Evolutionary conservation across 176 grass and related monocot species (phyloP).

Genomic region (Cocos nucifera): DNA sequence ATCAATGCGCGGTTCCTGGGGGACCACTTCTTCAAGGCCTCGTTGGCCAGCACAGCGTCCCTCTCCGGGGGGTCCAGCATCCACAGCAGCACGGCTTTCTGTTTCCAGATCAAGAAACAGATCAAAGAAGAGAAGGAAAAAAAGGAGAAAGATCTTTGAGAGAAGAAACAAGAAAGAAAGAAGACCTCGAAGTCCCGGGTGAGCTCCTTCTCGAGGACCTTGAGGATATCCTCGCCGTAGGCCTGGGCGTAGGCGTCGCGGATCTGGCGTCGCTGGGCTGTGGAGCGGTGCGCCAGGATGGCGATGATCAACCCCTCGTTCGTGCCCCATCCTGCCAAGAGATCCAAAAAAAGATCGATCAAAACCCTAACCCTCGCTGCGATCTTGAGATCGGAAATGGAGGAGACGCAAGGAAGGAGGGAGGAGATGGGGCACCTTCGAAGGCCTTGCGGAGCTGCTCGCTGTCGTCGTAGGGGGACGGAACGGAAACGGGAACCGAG

Average conservation of each 20-base stretch:
- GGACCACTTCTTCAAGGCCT: constrained; percentile 59
- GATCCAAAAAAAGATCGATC: neutral
- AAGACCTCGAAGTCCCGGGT: constrained; percentile 85
- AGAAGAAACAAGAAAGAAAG: neutral
- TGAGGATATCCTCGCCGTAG: constrained; percentile 77
- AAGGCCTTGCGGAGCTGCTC: constrained; percentile 83
- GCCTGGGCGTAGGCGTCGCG: constrained; percentile 53
- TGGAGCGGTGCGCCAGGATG: constrained; percentile 77
- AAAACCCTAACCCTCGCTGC: too few relatives aligned
- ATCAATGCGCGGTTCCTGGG: constrained; percentile 60
- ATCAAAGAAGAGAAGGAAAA: neutral
- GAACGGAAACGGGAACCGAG: constrained; percentile 41
- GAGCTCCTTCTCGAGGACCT: constrained; percentile 72
- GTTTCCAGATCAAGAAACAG: neutral
- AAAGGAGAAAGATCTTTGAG: neutral
- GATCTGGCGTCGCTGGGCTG: constrained; percentile 65
- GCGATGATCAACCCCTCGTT: constrained; percentile 84
- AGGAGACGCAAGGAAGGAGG: neutral
- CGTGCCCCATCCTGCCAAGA: constrained; percentile 70
- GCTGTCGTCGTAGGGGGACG: constrained; percentile 56
- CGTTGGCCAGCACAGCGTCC: constrained; percentile 77
- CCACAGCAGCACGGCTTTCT: constrained; percentile 83
- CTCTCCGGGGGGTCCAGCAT: constrained; percentile 71
- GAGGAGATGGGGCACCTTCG: constrained; percentile 31
- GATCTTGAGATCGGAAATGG: neutral